phyloP scores from a whole-genome alignment of 345 rosid genomes.

The Dovyalis caffra region DNA sequence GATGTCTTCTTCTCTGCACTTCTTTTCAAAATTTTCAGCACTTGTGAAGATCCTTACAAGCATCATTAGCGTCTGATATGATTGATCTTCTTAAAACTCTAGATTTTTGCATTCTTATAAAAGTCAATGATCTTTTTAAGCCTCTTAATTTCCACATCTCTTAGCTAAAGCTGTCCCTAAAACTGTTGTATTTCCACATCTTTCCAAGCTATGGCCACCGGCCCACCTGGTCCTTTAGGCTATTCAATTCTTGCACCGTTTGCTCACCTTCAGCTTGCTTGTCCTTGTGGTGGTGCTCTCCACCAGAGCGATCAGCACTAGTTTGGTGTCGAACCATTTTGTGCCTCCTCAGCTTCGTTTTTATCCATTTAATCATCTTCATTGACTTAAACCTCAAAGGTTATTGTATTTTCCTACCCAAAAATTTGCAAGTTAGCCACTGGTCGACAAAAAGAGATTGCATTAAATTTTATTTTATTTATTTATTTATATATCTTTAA shows the following conservation, averaged over 20 bases:
- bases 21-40: no score
- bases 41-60: not conserved
- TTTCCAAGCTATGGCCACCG: no score
- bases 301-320: not conserved
- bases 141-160: not conserved
- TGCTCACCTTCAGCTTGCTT: not conserved
- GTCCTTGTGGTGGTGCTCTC: not conserved
- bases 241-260: not conserved
- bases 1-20: no score
- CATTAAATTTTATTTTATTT: no score
- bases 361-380: no score
- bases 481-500: no score
- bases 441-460: no score
- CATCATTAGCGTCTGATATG: not conserved
- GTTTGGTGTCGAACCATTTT: not conserved
- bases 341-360: not conserved
- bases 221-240: no score
- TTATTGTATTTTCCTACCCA: no score
- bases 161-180: not conserved
- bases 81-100: not conserved
- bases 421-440: no score
- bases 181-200: not conserved
- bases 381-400: no score
- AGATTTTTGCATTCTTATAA: not conserved
- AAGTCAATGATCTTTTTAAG: not conserved